Conservation (phyloP, 2,329 filamentous ascomycete genomes). For the Helotiales sp. region DNA sequence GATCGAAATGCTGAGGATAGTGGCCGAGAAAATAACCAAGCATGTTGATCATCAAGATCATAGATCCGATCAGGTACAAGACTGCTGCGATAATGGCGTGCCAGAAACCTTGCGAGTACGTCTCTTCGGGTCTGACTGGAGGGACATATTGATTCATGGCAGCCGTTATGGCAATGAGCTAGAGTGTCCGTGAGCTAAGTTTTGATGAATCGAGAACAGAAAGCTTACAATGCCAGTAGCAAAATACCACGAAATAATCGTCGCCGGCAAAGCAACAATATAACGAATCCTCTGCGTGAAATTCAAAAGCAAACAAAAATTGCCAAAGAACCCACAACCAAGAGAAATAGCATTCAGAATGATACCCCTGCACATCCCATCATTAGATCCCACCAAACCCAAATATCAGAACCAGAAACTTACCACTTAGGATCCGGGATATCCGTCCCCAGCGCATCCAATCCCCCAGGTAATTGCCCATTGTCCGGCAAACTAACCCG, state of each 20-base stretch:
- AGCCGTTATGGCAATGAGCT: conserved; percentile 63
- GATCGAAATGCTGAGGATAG: conserved; percentile 69
- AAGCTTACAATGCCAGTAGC: conserved; percentile 63
- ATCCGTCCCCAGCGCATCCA: conserved; percentile 56
- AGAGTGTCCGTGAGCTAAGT: conserved; percentile 1
- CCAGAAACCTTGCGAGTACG: conserved; percentile 73
- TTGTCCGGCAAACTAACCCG: conserved; percentile 54
- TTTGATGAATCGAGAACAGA: conserved; percentile 21
- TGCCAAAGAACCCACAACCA: conserved; percentile 67
- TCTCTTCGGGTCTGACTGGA: conserved; percentile 52
- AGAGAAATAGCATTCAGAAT: conserved; percentile 68
- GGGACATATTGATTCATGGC: conserved; percentile 60
- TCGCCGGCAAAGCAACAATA: conserved; percentile 68
- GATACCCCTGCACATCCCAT: conserved; percentile 52
- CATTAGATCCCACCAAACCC: neutral
- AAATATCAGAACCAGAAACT: conserved; percentile 23
- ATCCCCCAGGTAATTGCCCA: conserved; percentile 49
- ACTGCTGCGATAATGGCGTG: conserved; percentile 68
- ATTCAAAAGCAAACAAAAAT: conserved; percentile 70
- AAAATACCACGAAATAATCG: conserved; percentile 70
- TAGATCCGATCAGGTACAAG: conserved; percentile 65
- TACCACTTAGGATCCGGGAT: conserved; percentile 67
- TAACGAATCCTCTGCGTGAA: conserved; percentile 71
- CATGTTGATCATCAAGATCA: conserved; percentile 72
- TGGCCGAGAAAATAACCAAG: conserved; percentile 70